A percentile compares a stretch with the other conserved stretches of the same genome.
Conservation (phyloP, 495 filamentous ascomycete species). For the Cladorrhinum samala region DNA sequence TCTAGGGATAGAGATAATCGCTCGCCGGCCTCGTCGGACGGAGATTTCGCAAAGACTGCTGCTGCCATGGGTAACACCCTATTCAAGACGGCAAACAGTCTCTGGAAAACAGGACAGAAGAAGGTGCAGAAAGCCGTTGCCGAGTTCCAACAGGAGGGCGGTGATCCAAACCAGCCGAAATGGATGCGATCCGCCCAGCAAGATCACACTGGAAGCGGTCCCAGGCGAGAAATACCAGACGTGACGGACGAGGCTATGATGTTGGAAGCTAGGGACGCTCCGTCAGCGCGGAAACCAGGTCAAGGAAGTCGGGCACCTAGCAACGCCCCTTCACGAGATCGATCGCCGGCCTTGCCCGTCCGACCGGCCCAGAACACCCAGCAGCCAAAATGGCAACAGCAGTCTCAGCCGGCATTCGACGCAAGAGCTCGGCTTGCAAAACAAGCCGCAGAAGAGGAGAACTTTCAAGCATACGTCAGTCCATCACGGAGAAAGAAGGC, state of each 20-base stretch:
- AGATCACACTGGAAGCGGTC: constrained; percentile 18
- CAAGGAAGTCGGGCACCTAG: constrained; percentile 18
- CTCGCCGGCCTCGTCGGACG: constrained; percentile 57
- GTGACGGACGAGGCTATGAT: constrained; percentile 88
- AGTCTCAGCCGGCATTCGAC: constrained; percentile 38
- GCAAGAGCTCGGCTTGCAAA: constrained; percentile 59
- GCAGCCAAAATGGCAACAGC: constrained; percentile 44
- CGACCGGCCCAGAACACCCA: constrained; percentile 14
- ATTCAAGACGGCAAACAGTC: constrained; percentile 85
- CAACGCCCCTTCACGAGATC: constrained; percentile 32
- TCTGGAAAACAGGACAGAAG: constrained; percentile 93
- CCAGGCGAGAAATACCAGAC: constrained; percentile 18
- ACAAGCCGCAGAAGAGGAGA: constrained; percentile 73
- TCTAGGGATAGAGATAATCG: constrained; percentile 48
- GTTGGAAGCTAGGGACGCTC: constrained; percentile 66
- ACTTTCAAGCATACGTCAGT: constrained; percentile 79
- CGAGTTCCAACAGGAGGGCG: constrained; percentile 65
- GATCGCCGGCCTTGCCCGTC: constrained; percentile 41
- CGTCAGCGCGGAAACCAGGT: constrained; percentile 34
- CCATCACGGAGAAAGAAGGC: constrained; percentile 74
- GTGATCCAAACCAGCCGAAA: constrained; percentile 78
- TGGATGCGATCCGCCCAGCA: constrained; percentile 78
- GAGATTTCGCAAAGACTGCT: constrained; percentile 73
- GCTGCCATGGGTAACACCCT: constrained; percentile 75
- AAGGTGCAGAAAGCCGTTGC: constrained; percentile 91